Base-by-base conservation (phyloP, 495 filamentous ascomycete species). In the Staphylotrichum tortipilum region DNA sequence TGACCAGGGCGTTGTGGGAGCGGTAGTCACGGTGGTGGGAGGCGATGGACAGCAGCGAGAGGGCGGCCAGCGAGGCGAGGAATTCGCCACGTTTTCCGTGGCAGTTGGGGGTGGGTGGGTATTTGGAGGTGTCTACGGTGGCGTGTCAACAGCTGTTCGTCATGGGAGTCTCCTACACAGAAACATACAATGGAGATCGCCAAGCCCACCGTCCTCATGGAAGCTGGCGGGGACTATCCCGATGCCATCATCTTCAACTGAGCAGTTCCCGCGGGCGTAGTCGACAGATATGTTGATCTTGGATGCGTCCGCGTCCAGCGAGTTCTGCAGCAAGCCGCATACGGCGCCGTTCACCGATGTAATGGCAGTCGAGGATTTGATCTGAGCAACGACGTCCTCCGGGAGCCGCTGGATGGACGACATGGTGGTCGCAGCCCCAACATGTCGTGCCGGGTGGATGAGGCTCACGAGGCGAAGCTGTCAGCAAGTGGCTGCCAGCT, bases 161-260 rank as follows among this genome's bases (percentile, higher is more conserved):
- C 14, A 33, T 23, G 35, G 18, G 28, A n/a, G 3, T 3, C 30
- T 28, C n/a, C 14, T 47, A 15, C 34, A 26, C 8, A n/a, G 15
- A 15, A 4, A 74, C 82, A 55, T 67, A 87, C 85, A 78, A 59
- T 94, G 80, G 48, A 83, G 71, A 55, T 80, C 84, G 39, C 84
- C 87, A 28, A 95, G 68, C 2, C 84, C 85, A 8, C 92, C 86
- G 36, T 67, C 65, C n/a, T 77, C 71, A 9, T 62, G 56, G 54
- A 95, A 95, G 50, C 91, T 86, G 11, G 58, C 50, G 3, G 86
- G 84, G 11, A 67, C 63, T 44, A 98, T 94, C 0, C 92, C 92
- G 43, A 75, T 40, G 2, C 92, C 92, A 70, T 97, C 78, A 63
- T 98, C 92, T 65, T 95, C 89, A 14, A 97, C 79, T 0, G 80